Base-by-base conservation (phyloP, 768 basidiomycete genomes). In the Leccinum pellstonianum region DNA sequence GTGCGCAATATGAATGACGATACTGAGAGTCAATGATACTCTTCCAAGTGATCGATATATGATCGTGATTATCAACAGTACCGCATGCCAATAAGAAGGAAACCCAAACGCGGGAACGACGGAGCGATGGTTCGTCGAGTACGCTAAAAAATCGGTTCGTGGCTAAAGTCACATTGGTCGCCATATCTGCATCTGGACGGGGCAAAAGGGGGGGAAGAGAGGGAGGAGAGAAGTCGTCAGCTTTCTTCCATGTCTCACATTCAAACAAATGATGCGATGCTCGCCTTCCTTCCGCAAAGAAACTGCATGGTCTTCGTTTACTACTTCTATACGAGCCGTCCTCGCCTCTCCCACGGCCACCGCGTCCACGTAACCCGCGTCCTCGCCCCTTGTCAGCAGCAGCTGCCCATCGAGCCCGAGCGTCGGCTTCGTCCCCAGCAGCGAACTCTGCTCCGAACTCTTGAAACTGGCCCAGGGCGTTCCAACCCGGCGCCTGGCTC, bases 241-340 rank as follows among this genome's bases (percentile, higher is more conserved):
- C 63, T 71, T 70, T 64, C 58, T 65, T 27, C 52, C 6, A 46
- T 47, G 58, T 61, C 63, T 63, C 69, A 62, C 70, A 63, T 69
- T 56, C 52, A 59, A 56, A 46, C 43, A 60, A 62, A 73, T 74
- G 75, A 80, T 80, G 49, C 71, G 73, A 81, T 84, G 88, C 91
- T 92, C 86, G 88, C 91, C 90, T 92, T 90, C 90, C 91, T 84
- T 86, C 83, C 79, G 84, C 84, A 84, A 86, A 92, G 81, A 92
- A 93, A 83, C 81, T 88, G 88, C 91, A 93, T 77, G 88, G 86
- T 86, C 84, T 86, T 86, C 87, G 85, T 86, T 86, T 91, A 84
- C 79, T 89, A 76, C 82, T 82, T 87, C 82, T 88, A 87, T 80
- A 84, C 64, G 83, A 85, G 61, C 81, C 82, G 48, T 83, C 83